Conservation (phyloP, 1,139 yeast species). For the Pichia inconspicua region DNA sequence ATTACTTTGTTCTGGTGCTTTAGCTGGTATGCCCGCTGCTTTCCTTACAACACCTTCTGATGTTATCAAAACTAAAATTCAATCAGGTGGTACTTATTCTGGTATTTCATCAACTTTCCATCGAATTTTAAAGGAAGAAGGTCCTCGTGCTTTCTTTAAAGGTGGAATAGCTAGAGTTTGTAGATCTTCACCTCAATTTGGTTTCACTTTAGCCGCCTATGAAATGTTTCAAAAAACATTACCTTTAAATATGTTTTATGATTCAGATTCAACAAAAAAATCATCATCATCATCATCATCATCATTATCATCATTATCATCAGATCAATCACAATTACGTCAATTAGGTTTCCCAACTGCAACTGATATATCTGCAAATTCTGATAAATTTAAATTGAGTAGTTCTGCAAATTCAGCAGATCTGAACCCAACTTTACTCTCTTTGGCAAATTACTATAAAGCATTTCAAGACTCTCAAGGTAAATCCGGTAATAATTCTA, state of each 20-base stretch:
- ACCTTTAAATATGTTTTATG: slow-evolving; percentile 37
- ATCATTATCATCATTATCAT: background rate
- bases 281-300: background rate
- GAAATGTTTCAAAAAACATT: slow-evolving; percentile 66
- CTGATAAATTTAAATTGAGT: slow-evolving; percentile 24
- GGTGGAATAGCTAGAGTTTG: slow-evolving; percentile 94
- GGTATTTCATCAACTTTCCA: slow-evolving; percentile 73
- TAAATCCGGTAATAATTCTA: background rate
- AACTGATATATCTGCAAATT: slow-evolving; percentile 18
- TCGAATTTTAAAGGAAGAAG: slow-evolving; percentile 61
- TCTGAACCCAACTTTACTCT: slow-evolving; percentile 24
- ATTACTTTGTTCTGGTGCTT: slow-evolving; percentile 78
- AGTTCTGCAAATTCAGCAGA: slow-evolving; percentile 20
- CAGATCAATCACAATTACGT: background rate
- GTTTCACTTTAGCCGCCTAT: slow-evolving; percentile 93
- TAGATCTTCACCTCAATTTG: slow-evolving; percentile 96
- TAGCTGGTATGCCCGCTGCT: slow-evolving; percentile 98
- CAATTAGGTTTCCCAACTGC: slow-evolving; percentile 4
- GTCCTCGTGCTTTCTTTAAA: slow-evolving; percentile 74
- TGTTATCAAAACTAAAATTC: slow-evolving; percentile 92
- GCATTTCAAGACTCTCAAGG: slow-evolving; percentile 1
- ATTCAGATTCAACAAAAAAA: slow-evolving; percentile 18
- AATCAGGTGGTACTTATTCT: slow-evolving; percentile 69
- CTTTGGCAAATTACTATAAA: slow-evolving; percentile 14
- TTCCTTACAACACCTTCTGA: slow-evolving; percentile 93